Evolutionary conservation across 1,284 basidiomycete genomes (phyloP), one percentile per base, ranked within the genome.

Genomic region (Agroathelia rolfsii): DNA sequence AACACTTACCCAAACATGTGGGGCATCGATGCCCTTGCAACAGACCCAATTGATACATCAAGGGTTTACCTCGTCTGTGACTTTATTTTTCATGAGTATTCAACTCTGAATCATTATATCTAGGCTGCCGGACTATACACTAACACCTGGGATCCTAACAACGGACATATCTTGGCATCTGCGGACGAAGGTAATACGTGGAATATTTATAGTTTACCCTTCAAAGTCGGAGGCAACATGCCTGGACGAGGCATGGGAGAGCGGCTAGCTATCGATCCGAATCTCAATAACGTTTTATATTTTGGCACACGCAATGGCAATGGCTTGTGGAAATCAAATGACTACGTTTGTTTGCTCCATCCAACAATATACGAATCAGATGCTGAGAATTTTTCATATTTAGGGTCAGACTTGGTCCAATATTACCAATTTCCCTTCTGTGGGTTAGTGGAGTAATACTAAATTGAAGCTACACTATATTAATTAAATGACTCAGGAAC

Each of bases 201-300:
- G 50, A 68, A 62, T 0, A 43, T 61, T 3, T 66, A 66, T 2
- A 36, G 44, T 4, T 52, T 80, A 1, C 67, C 74, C 2, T 78
- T 79, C 62, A 78, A 80, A 40, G 62, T 75, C 18, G 68, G 70
- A 23, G 74, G 74, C 5, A 79, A 79, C 48, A 78, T 78, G 75
- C 76, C 74, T 14, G 75, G 74, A 29, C 70, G 74, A 47, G 75
- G 73, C 32, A 53, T 62, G 46, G 56, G 35, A 36, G 47, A 77
- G 72, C 68, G 76, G 35, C 64, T 80, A 16, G 72, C 58, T 3
- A 56, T 80, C 26, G 76, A 79, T 43, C 76, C 76, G 3, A 69
- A 76, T 48, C 62, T 59, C 38, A 74, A 76, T 48, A 62, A 60
- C 18, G 64, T 76, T 37, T 49, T 79, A 4, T 74, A 62, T 52